Conservation (phyloP, 305 asterid genomes). For the Solanum hybrid region DNA sequence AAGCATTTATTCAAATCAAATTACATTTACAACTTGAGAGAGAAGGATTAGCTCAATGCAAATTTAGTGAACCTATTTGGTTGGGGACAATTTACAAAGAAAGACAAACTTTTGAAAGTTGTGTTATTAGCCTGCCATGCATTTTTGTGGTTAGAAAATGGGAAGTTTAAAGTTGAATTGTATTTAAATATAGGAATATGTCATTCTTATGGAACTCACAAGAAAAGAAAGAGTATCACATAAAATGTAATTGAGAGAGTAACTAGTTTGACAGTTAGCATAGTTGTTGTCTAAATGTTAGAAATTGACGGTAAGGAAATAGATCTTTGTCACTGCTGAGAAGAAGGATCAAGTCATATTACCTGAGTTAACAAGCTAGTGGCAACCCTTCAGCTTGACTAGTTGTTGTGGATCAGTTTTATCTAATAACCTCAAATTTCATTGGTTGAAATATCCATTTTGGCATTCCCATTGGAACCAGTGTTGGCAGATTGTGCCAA, state of each 20-base stretch:
- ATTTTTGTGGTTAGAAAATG: not conserved
- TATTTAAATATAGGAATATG: not conserved
- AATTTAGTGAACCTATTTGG: not conserved
- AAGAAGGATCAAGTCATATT: not conserved
- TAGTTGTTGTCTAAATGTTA: not conserved
- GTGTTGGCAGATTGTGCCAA: slow-evolving; percentile 16
- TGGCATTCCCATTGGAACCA: not conserved
- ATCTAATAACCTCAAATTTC: not conserved
- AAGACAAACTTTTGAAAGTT: not conserved
- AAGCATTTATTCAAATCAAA: not conserved
- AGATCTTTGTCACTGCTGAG: not conserved
- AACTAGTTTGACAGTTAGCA: not conserved
- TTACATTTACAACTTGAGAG: not conserved
- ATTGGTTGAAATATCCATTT: slow-evolving; percentile 13
- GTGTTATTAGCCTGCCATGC: not conserved
- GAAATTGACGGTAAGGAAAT: not conserved
- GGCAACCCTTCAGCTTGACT: not conserved
- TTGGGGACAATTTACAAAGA: not conserved
- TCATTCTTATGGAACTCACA: not conserved
- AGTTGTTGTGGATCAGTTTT: not conserved
- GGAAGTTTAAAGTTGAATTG: not conserved
- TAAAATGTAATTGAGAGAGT: not conserved
- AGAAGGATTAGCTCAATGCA: not conserved
- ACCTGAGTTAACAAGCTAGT: not conserved
- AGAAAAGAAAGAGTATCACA: not conserved